Percentiles rank a stretch among this genome's conserved stretches.
Evolutionary conservation across 495 filamentous ascomycete species (phyloP).

Genomic region (Pyrenopolyporus hunteri): DNA sequence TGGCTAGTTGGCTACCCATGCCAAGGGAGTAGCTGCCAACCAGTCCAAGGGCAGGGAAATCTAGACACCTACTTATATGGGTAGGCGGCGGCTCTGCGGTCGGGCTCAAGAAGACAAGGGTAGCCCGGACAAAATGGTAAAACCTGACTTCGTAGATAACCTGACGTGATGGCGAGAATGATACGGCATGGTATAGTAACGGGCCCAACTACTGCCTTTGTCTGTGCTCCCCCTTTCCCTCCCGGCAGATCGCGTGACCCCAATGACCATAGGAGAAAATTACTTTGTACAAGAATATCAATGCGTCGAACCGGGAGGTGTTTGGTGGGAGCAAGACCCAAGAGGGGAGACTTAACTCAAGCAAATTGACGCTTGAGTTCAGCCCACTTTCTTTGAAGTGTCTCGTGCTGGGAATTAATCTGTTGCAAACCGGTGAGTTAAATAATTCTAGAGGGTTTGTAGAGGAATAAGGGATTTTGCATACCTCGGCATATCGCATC

Average conservation of each 20-base stretch:
- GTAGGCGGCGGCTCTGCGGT: background rate
- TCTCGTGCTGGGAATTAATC: constrained; percentile 75
- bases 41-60: too few relatives aligned
- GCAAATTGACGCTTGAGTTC: constrained; percentile 71
- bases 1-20: too few relatives aligned
- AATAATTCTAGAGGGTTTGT: background rate
- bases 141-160: constrained; percentile 23
- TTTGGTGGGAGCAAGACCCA: constrained; percentile 7
- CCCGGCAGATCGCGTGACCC: constrained; percentile 13
- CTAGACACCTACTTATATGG: constrained; percentile 3
- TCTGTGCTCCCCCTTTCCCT: constrained; percentile 8
- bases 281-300: constrained; percentile 38
- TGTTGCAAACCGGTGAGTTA: constrained; percentile 48
- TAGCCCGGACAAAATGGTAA: constrained; percentile 1
- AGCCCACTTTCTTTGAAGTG: constrained; percentile 77
- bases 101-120: background rate
- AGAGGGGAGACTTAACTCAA: constrained; percentile 19
- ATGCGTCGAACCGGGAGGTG: constrained; percentile 3
- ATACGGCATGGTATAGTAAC: background rate
- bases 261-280: constrained; percentile 12
- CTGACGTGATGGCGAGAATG: background rate
- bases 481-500: constrained; percentile 93
- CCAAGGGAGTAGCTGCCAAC: too few relatives aligned
- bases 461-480: constrained; percentile 32
- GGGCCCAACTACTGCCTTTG: background rate